phyloP scores from a whole-genome alignment of 73 alveolate genomes.

The Paramecium sexaurelia region DNA sequence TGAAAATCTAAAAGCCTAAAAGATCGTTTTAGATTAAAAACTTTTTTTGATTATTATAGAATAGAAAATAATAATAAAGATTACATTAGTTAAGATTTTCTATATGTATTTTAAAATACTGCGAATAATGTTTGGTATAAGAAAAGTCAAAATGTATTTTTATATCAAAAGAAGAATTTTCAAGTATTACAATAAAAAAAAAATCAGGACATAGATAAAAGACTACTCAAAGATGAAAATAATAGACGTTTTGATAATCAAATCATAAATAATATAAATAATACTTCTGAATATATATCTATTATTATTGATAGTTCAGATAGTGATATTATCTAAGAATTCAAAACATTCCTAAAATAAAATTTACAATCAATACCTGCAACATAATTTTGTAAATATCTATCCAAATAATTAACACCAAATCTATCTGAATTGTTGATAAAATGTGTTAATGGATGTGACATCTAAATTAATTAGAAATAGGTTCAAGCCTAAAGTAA shows the following conservation, averaged over 20 bases:
- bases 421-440: background rate
- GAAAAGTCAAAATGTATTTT: slow-evolving; percentile 19
- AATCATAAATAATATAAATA: too few species aligned
- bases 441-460: slow-evolving; percentile 3
- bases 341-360: background rate
- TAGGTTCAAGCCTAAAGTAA: slow-evolving; percentile 32
- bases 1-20: background rate
- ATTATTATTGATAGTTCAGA: background rate
- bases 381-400: slow-evolving; percentile 29
- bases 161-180: slow-evolving; percentile 47
- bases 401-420: background rate
- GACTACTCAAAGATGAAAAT: background rate
- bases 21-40: background rate
- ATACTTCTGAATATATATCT: background rate
- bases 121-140: background rate
- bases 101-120: background rate
- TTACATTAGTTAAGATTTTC: slow-evolving; percentile 17
- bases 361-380: slow-evolving; percentile 36
- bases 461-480: slow-evolving; percentile 53
- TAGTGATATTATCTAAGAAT: background rate
- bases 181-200: slow-evolving; percentile 6
- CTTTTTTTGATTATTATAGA: background rate
- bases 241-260: too few species aligned
- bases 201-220: background rate
- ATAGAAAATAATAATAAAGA: background rate